phyloP scores from a whole-genome alignment of 2,329 filamentous ascomycete genomes.

The Diaporthe capsici region DNA sequence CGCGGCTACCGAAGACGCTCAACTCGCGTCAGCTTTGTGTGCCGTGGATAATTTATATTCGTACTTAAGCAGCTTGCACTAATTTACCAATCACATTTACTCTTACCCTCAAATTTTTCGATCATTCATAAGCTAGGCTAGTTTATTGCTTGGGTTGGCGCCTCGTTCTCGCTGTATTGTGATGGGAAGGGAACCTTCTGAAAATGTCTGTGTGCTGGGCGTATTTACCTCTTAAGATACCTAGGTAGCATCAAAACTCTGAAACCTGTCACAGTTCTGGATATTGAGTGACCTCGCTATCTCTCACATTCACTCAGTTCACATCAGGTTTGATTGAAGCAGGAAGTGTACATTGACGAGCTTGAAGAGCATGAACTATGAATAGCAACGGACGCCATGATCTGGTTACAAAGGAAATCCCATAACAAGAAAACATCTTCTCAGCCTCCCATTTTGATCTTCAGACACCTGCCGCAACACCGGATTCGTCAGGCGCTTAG shows the following conservation, averaged over 20 bases:
- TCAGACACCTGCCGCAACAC: background rate
- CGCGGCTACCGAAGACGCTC: conserved; percentile 42
- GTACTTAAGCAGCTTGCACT: background rate
- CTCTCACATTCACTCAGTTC: too few relatives aligned
- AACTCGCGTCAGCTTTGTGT: background rate
- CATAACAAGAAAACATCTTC: background rate
- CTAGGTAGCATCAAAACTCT: too few relatives aligned
- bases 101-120: too few relatives aligned
- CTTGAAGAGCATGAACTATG: background rate
- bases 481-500: background rate
- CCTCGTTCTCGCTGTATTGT: too few relatives aligned
- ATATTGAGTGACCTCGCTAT: background rate
- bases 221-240: too few relatives aligned
- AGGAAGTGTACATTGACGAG: conserved; percentile 6
- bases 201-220: too few relatives aligned
- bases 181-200: too few relatives aligned
- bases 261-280: too few relatives aligned
- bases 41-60: background rate
- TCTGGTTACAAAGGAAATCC: conserved; percentile 17
- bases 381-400: background rate
- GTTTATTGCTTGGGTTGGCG: too few relatives aligned
- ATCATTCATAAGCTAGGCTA: too few relatives aligned
- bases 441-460: background rate
- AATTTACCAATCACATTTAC: background rate
- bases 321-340: background rate